These are phyloP conservation scores for Quercus suber DNA, from an alignment of 306 rosid species.

Conservation along the genomic window DNA sequence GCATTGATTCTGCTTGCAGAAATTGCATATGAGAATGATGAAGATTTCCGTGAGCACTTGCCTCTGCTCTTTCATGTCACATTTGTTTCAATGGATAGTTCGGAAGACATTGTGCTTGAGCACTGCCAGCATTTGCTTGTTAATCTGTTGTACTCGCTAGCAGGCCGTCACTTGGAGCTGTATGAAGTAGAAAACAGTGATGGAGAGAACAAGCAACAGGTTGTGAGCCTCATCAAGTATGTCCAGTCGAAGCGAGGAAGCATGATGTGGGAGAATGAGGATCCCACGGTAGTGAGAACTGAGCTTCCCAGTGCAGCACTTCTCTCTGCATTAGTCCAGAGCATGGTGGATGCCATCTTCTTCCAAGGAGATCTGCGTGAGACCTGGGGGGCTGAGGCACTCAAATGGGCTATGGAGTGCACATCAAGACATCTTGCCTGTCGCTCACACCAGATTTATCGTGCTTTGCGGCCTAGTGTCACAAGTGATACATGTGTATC, in stretches of 20 bases:
- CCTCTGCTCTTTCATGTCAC: constrained; percentile 95
- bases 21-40: constrained; percentile 98
- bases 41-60: constrained; percentile 97
- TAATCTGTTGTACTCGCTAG: constrained; percentile 91
- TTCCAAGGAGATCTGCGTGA: constrained; percentile 99
- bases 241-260: constrained; percentile 99
- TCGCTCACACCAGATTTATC: constrained; percentile 98
- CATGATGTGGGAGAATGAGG: constrained; percentile 99
- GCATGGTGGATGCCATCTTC: constrained; percentile 99
- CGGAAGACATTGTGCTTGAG: constrained; percentile 95
- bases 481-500: constrained; percentile 95
- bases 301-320: constrained; percentile 99
- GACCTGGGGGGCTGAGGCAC: constrained; percentile 98
- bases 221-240: constrained; percentile 95
- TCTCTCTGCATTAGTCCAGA: constrained; percentile 96
- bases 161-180: constrained; percentile 97
- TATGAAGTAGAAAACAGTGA: constrained; percentile 97
- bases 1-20: constrained; percentile 97
- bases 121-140: constrained; percentile 99
- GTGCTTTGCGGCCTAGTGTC: constrained; percentile 94
- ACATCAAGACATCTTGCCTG: constrained; percentile 97
- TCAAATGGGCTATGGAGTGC: constrained; percentile 99
- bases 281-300: constrained; percentile 86
- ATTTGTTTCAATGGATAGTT: constrained; percentile 99
- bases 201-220: constrained; percentile 99